Conservation (phyloP, 176 grass and related monocot species). For the Tillandsia leiboldiana region DNA sequence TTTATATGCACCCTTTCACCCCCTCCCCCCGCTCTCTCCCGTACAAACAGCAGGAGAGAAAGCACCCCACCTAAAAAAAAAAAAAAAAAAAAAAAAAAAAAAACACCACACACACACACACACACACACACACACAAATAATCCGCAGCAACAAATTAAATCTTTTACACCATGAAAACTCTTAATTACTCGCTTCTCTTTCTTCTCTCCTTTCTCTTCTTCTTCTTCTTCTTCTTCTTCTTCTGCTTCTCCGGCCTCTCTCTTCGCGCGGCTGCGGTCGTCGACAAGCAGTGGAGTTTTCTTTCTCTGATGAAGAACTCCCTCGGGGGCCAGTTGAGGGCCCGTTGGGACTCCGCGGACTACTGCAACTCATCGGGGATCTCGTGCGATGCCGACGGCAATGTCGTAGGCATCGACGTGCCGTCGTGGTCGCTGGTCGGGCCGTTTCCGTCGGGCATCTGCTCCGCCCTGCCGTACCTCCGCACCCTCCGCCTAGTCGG, state of each 20-base stretch:
- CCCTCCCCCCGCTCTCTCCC: conserved; percentile 4
- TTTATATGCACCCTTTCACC: conserved; percentile 29
- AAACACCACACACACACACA: not conserved
- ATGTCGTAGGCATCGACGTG: conserved; percentile 57
- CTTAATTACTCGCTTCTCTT: conserved; percentile 1
- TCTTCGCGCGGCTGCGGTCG: not conserved
- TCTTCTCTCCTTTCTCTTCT: conserved; percentile 9
- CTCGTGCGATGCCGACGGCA: conserved; percentile 15
- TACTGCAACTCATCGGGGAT: conserved; percentile 56
- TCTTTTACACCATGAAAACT: conserved; percentile 1
- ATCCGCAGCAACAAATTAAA: not conserved
- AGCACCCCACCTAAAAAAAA: no score
- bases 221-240: conserved; percentile 14
- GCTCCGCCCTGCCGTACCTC: conserved; percentile 46
- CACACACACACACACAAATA: no score
- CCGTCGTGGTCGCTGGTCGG: conserved; percentile 60
- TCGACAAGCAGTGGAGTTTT: conserved; percentile 32
- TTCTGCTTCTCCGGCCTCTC: conserved; percentile 14
- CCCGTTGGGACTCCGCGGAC: conserved; percentile 54
- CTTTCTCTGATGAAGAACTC: conserved; percentile 59
- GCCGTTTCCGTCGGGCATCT: conserved; percentile 40
- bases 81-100: no score
- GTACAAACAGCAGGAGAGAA: no score
- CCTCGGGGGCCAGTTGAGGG: conserved; percentile 51
- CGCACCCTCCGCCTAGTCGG: conserved; percentile 33